Evolutionary conservation across 495 filamentous ascomycete genomes (phyloP).

Genomic region (Coniosporium apollinis): DNA sequence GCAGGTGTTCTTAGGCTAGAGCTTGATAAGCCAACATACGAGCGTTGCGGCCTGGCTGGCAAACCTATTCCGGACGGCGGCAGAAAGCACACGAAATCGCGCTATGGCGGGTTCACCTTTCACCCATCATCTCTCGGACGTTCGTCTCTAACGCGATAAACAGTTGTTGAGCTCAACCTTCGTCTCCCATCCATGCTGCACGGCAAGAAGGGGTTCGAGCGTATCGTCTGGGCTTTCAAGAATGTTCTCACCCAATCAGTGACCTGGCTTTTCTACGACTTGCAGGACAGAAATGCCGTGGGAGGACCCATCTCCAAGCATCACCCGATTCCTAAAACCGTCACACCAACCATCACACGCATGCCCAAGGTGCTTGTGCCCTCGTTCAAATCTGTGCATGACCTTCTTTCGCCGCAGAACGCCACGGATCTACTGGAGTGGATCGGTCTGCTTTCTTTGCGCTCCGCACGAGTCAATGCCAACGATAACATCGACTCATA

Average conservation of each 20-base stretch:
- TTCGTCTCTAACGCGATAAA: not conserved
- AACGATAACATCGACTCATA: conserved; percentile 65
- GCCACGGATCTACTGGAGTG: conserved; percentile 63
- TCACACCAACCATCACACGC: conserved; percentile 1
- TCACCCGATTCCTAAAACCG: conserved; percentile 4
- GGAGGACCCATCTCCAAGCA: conserved; percentile 13
- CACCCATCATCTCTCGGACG: no score
- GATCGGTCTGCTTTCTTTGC: conserved; percentile 55
- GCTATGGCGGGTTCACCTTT: no score
- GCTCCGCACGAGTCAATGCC: conserved; percentile 50
- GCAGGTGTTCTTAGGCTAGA: conserved; percentile 57
- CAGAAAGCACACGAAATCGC: conserved; percentile 41
- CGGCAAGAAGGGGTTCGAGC: conserved; percentile 82
- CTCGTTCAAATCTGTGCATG: not conserved
- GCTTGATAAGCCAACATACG: conserved; percentile 70
- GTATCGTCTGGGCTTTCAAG: conserved; percentile 68
- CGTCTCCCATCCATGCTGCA: conserved; percentile 67
- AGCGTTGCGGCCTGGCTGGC: conserved; percentile 68
- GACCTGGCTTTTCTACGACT: conserved; percentile 70
- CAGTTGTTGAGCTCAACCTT: conserved; percentile 71
- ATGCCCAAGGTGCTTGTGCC: conserved; percentile 5
- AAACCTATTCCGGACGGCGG: conserved; percentile 44
- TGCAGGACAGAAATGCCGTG: conserved; percentile 16
- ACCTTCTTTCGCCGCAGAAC: conserved; percentile 10
- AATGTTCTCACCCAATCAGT: conserved; percentile 57